phyloP scores from a whole-genome alignment of 2,329 filamentous ascomycete species.

The Phialocephala sp. region DNA sequence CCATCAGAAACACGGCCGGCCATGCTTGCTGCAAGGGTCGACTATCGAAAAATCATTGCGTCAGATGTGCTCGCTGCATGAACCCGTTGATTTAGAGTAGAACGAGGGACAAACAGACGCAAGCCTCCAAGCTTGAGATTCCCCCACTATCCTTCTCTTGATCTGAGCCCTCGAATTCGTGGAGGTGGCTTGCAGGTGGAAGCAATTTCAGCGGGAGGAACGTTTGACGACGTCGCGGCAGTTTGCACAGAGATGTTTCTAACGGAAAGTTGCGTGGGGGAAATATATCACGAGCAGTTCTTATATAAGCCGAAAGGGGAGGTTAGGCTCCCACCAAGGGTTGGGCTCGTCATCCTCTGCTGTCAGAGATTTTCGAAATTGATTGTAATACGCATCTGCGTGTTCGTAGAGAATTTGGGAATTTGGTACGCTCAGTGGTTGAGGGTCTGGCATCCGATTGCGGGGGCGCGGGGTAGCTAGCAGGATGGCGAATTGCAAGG shows the following conservation, averaged over 20 bases:
- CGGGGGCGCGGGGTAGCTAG: background rate
- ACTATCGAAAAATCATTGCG: background rate
- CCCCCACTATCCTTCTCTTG: background rate
- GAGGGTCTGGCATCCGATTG: background rate
- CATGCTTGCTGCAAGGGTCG: constrained; percentile 3
- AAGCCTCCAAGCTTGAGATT: background rate
- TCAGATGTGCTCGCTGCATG: background rate
- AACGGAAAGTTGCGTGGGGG: background rate
- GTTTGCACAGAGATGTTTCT: constrained; percentile 4
- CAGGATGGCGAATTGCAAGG: background rate
- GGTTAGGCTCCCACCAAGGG: background rate
- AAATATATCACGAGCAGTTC: background rate
- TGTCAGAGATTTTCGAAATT: background rate
- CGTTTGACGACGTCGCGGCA: constrained; percentile 1
- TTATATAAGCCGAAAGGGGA: background rate
- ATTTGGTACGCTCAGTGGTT: background rate
- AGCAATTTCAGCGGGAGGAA: background rate
- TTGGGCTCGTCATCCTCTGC: background rate
- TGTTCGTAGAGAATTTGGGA: background rate
- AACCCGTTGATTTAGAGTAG: background rate
- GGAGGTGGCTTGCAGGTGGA: background rate
- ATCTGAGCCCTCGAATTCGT: background rate
- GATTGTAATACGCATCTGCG: constrained; percentile 2
- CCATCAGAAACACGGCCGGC: background rate
- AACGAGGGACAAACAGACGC: background rate